Conservation (phyloP, 305 asterid genomes). For the Fraxinus ornus region DNA sequence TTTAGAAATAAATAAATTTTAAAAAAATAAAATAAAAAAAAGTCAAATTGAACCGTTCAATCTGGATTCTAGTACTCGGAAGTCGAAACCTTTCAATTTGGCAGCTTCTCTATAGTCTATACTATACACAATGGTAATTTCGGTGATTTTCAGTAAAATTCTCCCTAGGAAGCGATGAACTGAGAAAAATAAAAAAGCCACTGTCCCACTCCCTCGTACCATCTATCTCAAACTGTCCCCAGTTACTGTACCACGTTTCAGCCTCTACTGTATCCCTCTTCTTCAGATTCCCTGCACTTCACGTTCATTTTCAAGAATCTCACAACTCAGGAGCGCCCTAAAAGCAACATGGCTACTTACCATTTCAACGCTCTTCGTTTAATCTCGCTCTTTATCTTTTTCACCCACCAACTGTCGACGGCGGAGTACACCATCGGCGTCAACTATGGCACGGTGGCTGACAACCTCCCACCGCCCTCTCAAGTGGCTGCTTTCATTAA, state of each 20-base stretch:
- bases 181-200: neutral
- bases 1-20: too few relatives aligned
- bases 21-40: too few relatives aligned
- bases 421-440: slow-evolving; percentile 42
- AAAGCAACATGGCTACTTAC: neutral
- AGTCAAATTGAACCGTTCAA: neutral
- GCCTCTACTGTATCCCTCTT: neutral
- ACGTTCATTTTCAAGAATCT: neutral
- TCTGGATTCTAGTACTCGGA: neutral
- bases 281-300: neutral
- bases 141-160: neutral
- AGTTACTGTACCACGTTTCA: neutral
- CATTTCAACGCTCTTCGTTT: neutral
- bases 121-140: neutral
- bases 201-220: neutral
- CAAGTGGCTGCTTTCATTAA: slow-evolving; percentile 44
- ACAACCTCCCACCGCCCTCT: slow-evolving; percentile 57
- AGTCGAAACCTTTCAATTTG: neutral
- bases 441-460: slow-evolving; percentile 54
- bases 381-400: slow-evolving; percentile 9
- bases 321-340: neutral
- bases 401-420: slow-evolving; percentile 11
- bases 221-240: neutral
- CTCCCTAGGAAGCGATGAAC: neutral
- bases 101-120: neutral